Base-by-base conservation (phyloP, 2,329 filamentous ascomycete species). In the Fusarium sambucinum region DNA sequence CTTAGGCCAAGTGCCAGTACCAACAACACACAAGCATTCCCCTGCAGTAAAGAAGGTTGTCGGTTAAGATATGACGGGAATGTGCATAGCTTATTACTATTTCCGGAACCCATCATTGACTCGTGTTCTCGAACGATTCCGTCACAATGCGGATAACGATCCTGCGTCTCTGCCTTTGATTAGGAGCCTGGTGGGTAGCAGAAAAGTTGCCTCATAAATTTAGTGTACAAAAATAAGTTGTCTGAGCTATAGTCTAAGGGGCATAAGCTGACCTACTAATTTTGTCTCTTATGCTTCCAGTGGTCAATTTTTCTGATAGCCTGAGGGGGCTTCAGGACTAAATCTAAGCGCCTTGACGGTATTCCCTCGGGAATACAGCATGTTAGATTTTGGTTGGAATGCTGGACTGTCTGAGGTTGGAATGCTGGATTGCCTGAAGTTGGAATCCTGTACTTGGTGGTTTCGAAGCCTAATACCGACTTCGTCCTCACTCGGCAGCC, bases 1-100 rank as follows among this genome's bases (percentile, higher is more conserved):
- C 59, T 63, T 14, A 56, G 37, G 37, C 59, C 58, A 63, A 41
- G 27, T 21, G 19, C 19, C 47, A 50, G 13, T 50, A n/a, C 21
- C 47, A 50, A 50, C 32, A 35, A 16, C 32, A 50, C 10, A 16
- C 32, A 17, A 25, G 47, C 32, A 17, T 10, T 16, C 6, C 17
- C 35, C 32, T 37, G 27, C n/a, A 30, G 12, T 17, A 14, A 16
- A 19, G 19, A 35, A 16, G 32, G 6, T n/a, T 57, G 40, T 55
- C 46, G 33, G 50, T 14, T 27, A 5, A 11, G 25, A 13, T 6
- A 53, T 25, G 23, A 23, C 19, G 35, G 42, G 35, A 56, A 44
- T 37, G 23, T 44, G 25, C 16, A 23, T 29, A 54, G 56, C 25
- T 23, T 17, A 2, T 33, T 37, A 2, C 32, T 38, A 38, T 50